phyloP scores from a whole-genome alignment of 164 flowering plant genomes.

The Malania oleifera region DNA sequence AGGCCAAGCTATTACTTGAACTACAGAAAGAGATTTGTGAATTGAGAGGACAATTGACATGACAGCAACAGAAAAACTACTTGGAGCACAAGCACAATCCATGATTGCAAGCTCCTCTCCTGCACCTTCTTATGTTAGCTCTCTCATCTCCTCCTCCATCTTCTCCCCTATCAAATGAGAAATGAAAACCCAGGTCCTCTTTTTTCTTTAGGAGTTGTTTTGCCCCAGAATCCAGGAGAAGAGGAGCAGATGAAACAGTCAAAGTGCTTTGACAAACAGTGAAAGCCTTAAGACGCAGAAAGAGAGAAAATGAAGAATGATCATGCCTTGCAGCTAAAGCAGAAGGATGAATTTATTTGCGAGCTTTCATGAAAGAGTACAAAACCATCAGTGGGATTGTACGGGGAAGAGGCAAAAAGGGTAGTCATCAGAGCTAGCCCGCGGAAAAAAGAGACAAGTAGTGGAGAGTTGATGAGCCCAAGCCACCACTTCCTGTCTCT shows the following conservation, averaged over 20 bases:
- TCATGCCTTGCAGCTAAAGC: slow-evolving; percentile 57
- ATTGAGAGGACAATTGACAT: slow-evolving; percentile 59
- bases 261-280: slow-evolving; percentile 45
- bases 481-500: slow-evolving; percentile 66
- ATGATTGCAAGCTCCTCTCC: slow-evolving; percentile 66
- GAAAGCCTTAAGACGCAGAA: slow-evolving; percentile 55
- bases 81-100: slow-evolving; percentile 57
- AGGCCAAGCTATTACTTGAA: slow-evolving; percentile 70
- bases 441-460: slow-evolving; percentile 36
- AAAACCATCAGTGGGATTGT: slow-evolving; percentile 23
- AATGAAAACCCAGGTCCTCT: slow-evolving; percentile 40
- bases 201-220: slow-evolving; percentile 51
- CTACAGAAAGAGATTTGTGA: slow-evolving; percentile 83
- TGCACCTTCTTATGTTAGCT: slow-evolving; percentile 53
- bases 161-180: slow-evolving; percentile 43
- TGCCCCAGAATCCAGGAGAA: slow-evolving; percentile 60
- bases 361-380: slow-evolving; percentile 45
- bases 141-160: slow-evolving; percentile 52
- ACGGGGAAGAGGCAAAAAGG: slow-evolving; percentile 29
- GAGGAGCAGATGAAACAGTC: slow-evolving; percentile 41
- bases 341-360: slow-evolving; percentile 62
- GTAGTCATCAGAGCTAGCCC: slow-evolving; percentile 54
- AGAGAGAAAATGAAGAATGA: slow-evolving; percentile 67
- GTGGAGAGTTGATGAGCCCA: slow-evolving; percentile 64
- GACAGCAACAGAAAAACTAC: slow-evolving; percentile 67